These are phyloP conservation scores for Fraxinus nigra DNA, from an alignment of 305 asterid genomes.

Conservation along the genomic window DNA sequence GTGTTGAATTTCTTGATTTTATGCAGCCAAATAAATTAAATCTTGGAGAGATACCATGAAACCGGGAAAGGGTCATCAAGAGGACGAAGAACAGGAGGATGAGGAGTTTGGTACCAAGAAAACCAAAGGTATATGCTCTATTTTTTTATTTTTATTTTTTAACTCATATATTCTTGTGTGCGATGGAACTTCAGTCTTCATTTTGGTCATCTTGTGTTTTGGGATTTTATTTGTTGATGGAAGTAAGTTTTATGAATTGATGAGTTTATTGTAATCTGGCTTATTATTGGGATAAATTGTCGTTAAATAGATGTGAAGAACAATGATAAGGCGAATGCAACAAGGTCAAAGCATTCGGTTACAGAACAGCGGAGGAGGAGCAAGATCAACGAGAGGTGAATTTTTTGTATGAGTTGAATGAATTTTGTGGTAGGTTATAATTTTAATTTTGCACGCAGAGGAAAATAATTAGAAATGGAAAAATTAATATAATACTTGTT, in stretches of 20 bases:
- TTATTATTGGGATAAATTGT: conserved; percentile 22
- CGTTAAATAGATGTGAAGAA: conserved; percentile 69
- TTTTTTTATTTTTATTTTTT: conserved; percentile 3
- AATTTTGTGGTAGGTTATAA: background rate
- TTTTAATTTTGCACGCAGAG: background rate
- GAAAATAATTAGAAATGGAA: background rate
- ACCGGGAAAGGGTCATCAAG: conserved; percentile 52
- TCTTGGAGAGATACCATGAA: conserved; percentile 17
- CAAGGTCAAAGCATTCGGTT: conserved; percentile 88
- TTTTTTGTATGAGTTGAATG: background rate
- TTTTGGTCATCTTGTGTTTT: background rate
- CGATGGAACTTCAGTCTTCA: background rate
- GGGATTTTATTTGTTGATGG: background rate
- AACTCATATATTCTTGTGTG: background rate
- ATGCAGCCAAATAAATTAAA: background rate
- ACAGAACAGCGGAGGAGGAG: conserved; percentile 95
- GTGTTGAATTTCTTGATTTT: conserved; percentile 23
- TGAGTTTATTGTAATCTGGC: conserved; percentile 2
- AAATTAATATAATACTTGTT: background rate
- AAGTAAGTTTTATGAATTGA: background rate
- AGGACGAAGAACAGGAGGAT: conserved; percentile 65
- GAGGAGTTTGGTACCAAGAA: conserved; percentile 56
- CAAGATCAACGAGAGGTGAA: conserved; percentile 91
- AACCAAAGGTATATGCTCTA: conserved; percentile 43
- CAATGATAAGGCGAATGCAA: conserved; percentile 72